Conservation (phyloP, 441 rosid genomes). For the Gossypium schwendimanii region DNA sequence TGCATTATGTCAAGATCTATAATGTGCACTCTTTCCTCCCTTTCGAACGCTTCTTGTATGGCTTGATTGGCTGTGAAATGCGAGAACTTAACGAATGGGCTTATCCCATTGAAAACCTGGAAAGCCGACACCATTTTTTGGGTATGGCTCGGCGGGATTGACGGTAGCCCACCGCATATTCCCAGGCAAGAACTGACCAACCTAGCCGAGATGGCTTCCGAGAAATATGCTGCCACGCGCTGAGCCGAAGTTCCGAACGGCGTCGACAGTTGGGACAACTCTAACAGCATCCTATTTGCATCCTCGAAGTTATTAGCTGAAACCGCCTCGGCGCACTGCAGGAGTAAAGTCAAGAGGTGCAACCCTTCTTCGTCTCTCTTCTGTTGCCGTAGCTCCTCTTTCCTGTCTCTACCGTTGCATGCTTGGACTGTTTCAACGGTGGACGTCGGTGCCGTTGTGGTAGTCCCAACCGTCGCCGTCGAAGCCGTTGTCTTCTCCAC, state of each 20-base stretch:
- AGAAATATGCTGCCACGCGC: slow-evolving; percentile 94
- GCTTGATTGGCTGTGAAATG: slow-evolving; percentile 98
- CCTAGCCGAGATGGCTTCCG: slow-evolving; percentile 93
- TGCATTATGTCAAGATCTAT: slow-evolving; percentile 97
- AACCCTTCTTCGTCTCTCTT: slow-evolving; percentile 86
- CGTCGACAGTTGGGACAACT: slow-evolving; percentile 80
- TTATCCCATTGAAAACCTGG: slow-evolving; percentile 88
- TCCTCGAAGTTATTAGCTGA: slow-evolving; percentile 80
- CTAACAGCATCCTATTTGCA: slow-evolving; percentile 80
- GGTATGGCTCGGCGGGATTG: slow-evolving; percentile 52
- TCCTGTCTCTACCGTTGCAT: slow-evolving; percentile 38
- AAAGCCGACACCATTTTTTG: slow-evolving; percentile 87
- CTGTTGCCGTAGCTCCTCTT: slow-evolving; percentile 68
- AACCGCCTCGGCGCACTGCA: slow-evolving; percentile 95
- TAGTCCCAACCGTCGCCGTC: slow-evolving; percentile 12
- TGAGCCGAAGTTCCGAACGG: slow-evolving; percentile 94
- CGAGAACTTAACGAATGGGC: slow-evolving; percentile 93
- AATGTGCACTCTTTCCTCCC: slow-evolving; percentile 88
- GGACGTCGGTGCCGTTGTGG: slow-evolving; percentile 11
- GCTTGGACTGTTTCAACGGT: slow-evolving; percentile 14
- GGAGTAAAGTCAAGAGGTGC: slow-evolving; percentile 77
- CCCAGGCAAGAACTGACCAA: slow-evolving; percentile 80
- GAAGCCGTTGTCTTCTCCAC: slow-evolving; percentile 31
- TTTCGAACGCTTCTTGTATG: slow-evolving; percentile 88
- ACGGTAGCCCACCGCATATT: slow-evolving; percentile 63